Percentiles rank a stretch among this genome's conserved stretches.
These are phyloP conservation scores for Xenosphaeropsis pyriputrescens DNA, from an alignment of 2,329 filamentous ascomycete genomes.

Conservation along the genomic window DNA sequence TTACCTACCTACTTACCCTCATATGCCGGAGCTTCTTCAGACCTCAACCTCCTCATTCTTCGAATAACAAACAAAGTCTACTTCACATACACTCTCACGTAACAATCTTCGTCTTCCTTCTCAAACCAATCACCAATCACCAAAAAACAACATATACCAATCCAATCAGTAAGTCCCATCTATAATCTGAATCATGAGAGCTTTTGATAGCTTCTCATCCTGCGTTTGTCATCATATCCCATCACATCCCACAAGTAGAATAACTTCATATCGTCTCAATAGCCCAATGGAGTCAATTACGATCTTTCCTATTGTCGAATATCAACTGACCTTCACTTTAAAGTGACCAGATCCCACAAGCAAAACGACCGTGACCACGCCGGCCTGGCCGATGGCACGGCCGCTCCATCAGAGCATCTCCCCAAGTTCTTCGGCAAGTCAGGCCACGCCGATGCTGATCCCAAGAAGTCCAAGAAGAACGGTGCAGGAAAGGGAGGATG, in stretches of 20 bases:
- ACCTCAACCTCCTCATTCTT: too few species aligned
- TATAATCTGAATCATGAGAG: too few species aligned
- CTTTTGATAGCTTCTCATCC: too few species aligned
- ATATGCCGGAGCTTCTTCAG: too few species aligned
- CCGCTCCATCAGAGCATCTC: constrained; percentile 53
- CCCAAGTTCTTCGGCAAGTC: constrained; percentile 90
- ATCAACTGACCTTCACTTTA: constrained; percentile 1
- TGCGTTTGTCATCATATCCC: too few species aligned
- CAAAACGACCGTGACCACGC: constrained; percentile 50
- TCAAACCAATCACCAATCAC: too few species aligned
- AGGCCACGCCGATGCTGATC: constrained; percentile 67
- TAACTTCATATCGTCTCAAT: background rate
- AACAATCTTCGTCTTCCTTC: too few species aligned
- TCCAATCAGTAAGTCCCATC: too few species aligned
- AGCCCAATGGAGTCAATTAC: background rate
- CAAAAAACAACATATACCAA: too few species aligned
- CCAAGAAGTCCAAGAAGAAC: constrained; percentile 94
- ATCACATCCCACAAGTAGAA: background rate
- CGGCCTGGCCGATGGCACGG: constrained; percentile 60
- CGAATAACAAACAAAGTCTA: too few species aligned
- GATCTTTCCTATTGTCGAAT: background rate
- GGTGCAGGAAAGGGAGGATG: constrained; percentile 88
- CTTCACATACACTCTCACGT: too few species aligned
- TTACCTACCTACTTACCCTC: too few species aligned
- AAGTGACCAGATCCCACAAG: constrained; percentile 98